Evolutionary conservation across 257 asterid genomes (phyloP), one percentile per base, ranked within the genome.

Genomic region (Plantago major): DNA sequence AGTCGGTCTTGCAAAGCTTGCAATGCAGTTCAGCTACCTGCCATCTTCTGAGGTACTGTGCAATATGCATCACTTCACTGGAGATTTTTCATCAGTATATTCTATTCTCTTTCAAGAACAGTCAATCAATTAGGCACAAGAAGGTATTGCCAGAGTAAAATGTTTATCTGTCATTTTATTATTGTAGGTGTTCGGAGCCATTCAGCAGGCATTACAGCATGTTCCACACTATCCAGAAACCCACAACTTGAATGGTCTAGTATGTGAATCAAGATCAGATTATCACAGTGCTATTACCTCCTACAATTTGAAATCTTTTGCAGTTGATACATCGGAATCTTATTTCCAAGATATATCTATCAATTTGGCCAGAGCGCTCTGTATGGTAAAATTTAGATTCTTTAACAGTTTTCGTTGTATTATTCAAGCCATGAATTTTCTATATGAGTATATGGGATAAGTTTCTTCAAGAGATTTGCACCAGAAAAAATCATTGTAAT

Each of bases 161-260:
- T 9, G 1, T 58, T 51, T 16, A 59, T 45, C 61, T 40, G 43
- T 22, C 44, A 43, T n/a, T n/a, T n/a, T 68, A 44, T 44, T 75
- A 14, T 61, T 17, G 51, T 85, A 93, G 99, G 96, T 90, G 54
- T 87, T 81, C 67, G 92, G 89, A 63, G 95, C 96, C 71, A 85
- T 89, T 78, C 84, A 71, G 68, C 97, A 83, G 69, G 94, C 97
- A 37, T 71, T 93, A 82, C 89, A 75, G 79, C 97, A 79, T 59
- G 84, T 86, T 42, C 99, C 99, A 13, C 80, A 85, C 67, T 83
- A 82, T 71, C 96, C 99, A 3, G 96, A 93, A 69, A 70, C 95
- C 62, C 99, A 93, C 82, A 93, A 93, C 76, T 74, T 93, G 82
- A 78, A 83, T 73, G 99, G 99, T 48, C 82, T 93, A 64, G 85